Conservation (phyloP, 768 basidiomycete genomes). For the Collybia sordida region DNA sequence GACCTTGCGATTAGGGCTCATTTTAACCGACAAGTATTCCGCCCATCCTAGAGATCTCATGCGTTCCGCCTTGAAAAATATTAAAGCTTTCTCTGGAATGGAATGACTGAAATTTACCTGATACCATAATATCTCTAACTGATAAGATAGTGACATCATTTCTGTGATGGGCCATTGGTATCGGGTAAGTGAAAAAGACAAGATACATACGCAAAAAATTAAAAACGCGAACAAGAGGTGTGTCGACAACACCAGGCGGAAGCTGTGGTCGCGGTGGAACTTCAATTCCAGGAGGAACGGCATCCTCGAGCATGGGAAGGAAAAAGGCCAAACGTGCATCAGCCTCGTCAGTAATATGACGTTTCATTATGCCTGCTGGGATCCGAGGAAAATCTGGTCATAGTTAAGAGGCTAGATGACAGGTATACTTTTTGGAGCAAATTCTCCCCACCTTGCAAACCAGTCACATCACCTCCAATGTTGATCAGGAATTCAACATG, state of each 20-base stretch:
- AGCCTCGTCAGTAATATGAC: conserved; percentile 72
- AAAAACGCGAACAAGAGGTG: conserved; percentile 81
- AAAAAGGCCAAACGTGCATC: conserved; percentile 68
- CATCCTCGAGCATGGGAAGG: conserved; percentile 44
- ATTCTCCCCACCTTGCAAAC: conserved; percentile 54
- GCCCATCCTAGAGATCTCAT: conserved; percentile 88
- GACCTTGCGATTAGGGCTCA: conserved; percentile 65
- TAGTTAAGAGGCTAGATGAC: neutral
- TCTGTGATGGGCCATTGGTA: conserved; percentile 42
- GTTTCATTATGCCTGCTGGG: conserved; percentile 61
- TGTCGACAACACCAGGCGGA: conserved; percentile 65
- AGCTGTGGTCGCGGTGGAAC: conserved; percentile 50
- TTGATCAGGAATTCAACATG: conserved; percentile 72
- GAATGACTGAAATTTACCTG: conserved; percentile 40
- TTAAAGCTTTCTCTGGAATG: neutral
- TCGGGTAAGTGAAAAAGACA: neutral
- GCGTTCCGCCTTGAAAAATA: conserved; percentile 56
- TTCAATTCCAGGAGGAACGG: conserved; percentile 38
- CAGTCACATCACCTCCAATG: conserved; percentile 72
- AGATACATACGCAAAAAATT: conserved; percentile 80
- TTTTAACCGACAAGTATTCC: conserved; percentile 68
- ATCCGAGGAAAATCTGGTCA: conserved; percentile 68
- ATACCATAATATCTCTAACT: conserved; percentile 85
- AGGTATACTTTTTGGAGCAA: neutral
- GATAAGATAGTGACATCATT: conserved; percentile 90